Conservation (phyloP, 805 yeast species). For the Candida yuanshanica region DNA sequence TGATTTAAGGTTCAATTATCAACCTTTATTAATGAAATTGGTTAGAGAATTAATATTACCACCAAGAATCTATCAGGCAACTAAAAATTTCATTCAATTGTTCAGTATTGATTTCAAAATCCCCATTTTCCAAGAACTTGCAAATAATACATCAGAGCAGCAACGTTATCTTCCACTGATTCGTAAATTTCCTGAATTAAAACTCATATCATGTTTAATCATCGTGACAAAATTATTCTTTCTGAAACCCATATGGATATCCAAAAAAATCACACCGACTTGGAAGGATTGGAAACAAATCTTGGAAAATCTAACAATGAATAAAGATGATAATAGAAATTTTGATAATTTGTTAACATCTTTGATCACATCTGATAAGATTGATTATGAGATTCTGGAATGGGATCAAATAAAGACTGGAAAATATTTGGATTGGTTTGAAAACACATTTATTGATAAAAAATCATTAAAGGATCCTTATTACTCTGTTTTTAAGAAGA, state of each 20-base stretch:
- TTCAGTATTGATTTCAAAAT: slow-evolving; percentile 8
- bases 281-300: slow-evolving; percentile 18
- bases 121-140: neutral
- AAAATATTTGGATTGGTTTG: slow-evolving; percentile 47
- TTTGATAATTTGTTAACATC: slow-evolving; percentile 9
- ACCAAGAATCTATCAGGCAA: slow-evolving; percentile 38
- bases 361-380: slow-evolving; percentile 17
- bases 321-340: slow-evolving; percentile 4
- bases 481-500: slow-evolving; percentile 11
- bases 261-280: neutral
- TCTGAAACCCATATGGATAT: slow-evolving; percentile 4
- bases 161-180: neutral
- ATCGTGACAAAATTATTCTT: slow-evolving; percentile 21
- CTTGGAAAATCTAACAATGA: slow-evolving; percentile 13
- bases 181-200: slow-evolving; percentile 34
- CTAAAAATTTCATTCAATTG: slow-evolving; percentile 24
- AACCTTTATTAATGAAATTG: slow-evolving; percentile 36
- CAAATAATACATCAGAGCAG: neutral
- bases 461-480: slow-evolving; percentile 24
- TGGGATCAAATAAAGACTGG: slow-evolving; percentile 46
- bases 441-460: slow-evolving; percentile 15
- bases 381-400: slow-evolving; percentile 31
- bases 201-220: slow-evolving; percentile 10
- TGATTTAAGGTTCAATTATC: slow-evolving; percentile 21
- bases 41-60: slow-evolving; percentile 43